These are phyloP conservation scores for Nakataea oryzae DNA, from an alignment of 2,329 filamentous ascomycete genomes.

Conservation along the genomic window DNA sequence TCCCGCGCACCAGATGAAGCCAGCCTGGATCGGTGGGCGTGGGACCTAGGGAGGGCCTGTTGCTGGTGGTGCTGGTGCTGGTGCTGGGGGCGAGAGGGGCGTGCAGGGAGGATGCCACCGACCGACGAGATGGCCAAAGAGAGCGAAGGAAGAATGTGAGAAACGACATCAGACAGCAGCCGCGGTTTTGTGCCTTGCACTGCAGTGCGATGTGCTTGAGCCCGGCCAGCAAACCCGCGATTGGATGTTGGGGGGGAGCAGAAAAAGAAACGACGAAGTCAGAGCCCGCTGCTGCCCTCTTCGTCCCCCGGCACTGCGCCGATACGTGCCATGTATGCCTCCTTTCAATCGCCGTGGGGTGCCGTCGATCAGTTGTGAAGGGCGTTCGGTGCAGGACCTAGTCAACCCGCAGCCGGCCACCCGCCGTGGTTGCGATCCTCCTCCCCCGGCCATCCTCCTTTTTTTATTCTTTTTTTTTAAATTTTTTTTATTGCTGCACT, in stretches of 20 bases:
- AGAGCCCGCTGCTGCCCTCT: not conserved
- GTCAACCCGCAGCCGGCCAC: not conserved
- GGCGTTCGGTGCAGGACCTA: not conserved
- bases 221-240: not conserved
- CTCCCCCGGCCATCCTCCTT: not conserved
- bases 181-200: not conserved
- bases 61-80: too few species aligned
- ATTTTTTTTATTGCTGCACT: too few species aligned
- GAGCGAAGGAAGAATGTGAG: not conserved
- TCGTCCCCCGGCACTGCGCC: not conserved
- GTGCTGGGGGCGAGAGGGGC: too few species aligned
- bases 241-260: not conserved
- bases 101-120: too few species aligned
- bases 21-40: not conserved
- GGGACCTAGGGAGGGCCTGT: not conserved
- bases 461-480: too few species aligned
- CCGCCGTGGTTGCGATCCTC: not conserved
- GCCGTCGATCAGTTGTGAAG: not conserved
- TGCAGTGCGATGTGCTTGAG: not conserved
- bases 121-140: not conserved
- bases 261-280: not conserved
- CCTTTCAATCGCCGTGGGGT: too few species aligned
- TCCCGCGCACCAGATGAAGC: not conserved
- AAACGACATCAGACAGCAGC: not conserved
- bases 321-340: too few species aligned